Evolutionary conservation across 2,329 filamentous ascomycete species (phyloP).

Genomic region (Myriosclerotinia scirpicola): DNA sequence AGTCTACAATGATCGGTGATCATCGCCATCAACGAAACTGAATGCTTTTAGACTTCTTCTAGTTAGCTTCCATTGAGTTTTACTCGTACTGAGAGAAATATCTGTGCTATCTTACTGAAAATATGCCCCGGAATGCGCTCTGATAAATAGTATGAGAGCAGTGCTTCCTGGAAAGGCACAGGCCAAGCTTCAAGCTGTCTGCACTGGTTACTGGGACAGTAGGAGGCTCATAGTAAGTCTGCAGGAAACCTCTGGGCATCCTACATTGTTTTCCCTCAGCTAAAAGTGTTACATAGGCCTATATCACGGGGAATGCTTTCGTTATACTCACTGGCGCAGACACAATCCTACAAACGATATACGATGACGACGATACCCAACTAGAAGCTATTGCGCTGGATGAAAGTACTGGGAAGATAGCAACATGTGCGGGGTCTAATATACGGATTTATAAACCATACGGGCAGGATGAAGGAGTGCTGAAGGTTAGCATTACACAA

Average conservation of each 20-base stretch:
- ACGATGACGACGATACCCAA: slow-evolving; percentile 66
- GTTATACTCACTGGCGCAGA: slow-evolving; percentile 76
- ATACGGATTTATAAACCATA: slow-evolving; percentile 80
- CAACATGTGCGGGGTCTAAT: slow-evolving; percentile 63
- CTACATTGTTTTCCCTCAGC: slow-evolving; percentile 2
- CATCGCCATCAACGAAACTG: background rate
- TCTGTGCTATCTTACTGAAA: slow-evolving; percentile 7
- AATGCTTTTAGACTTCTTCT: slow-evolving; percentile 7
- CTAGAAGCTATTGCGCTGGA: slow-evolving; percentile 80
- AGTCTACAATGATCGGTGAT: slow-evolving; percentile 3
- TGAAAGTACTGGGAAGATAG: slow-evolving; percentile 80
- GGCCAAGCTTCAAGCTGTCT: slow-evolving; percentile 74
- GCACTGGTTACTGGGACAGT: slow-evolving; percentile 70
- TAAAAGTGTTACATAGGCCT: slow-evolving; percentile 56
- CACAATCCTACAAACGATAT: slow-evolving; percentile 83
- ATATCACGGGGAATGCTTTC: slow-evolving; percentile 86
- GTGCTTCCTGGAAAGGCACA: slow-evolving; percentile 78
- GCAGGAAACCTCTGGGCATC: slow-evolving; percentile 38
- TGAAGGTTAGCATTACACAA: slow-evolving; percentile 60
- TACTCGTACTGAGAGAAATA: background rate
- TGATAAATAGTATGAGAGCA: slow-evolving; percentile 63
- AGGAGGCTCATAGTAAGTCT: slow-evolving; percentile 65
- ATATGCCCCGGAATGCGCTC: slow-evolving; percentile 29
- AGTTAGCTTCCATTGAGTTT: background rate
- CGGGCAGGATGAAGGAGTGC: slow-evolving; percentile 64